Evolutionary conservation across 176 grass and related monocot genomes (phyloP).

Genomic region (Rhynchospora breviuscula): DNA sequence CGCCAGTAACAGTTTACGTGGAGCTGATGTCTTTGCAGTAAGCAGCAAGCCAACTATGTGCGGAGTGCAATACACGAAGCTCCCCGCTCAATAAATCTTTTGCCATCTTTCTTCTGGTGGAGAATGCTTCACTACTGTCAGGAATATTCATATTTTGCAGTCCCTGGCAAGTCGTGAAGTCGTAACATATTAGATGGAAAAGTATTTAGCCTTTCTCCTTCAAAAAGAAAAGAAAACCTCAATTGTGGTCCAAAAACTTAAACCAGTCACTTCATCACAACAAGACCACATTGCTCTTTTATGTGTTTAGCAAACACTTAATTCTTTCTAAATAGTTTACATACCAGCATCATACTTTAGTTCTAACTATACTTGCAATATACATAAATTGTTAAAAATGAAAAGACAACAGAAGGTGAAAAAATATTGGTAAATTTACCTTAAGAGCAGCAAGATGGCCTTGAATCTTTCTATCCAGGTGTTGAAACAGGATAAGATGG

Average conservation of each 20-base stretch:
- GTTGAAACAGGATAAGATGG: constrained; percentile 48
- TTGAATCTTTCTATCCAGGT: constrained; percentile 37
- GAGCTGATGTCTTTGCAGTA: constrained; percentile 39
- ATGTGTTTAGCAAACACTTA: not conserved
- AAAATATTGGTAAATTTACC: constrained; percentile 29
- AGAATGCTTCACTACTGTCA: constrained; percentile 12
- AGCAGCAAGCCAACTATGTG: constrained; percentile 31
- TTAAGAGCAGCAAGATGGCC: constrained; percentile 41
- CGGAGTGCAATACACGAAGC: constrained; percentile 41
- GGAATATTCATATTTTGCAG: constrained; percentile 30
- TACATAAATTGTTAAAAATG: not conserved
- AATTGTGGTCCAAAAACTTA: not conserved
- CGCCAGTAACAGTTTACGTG: not conserved
- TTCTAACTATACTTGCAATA: not conserved
- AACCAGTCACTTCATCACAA: not conserved
- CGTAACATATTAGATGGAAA: not conserved
- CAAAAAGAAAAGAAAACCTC: too few species aligned
- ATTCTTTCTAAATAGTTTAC: not conserved
- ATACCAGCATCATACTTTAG: not conserved
- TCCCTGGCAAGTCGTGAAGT: constrained; percentile 28
- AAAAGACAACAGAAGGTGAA: not conserved
- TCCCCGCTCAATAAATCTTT: constrained; percentile 61
- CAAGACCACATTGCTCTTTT: not conserved
- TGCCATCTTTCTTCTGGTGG: constrained; percentile 55
- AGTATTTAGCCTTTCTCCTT: not conserved